Conservation (phyloP, 1,284 basidiomycete genomes). For the Papiliotrema terrestris region DNA sequence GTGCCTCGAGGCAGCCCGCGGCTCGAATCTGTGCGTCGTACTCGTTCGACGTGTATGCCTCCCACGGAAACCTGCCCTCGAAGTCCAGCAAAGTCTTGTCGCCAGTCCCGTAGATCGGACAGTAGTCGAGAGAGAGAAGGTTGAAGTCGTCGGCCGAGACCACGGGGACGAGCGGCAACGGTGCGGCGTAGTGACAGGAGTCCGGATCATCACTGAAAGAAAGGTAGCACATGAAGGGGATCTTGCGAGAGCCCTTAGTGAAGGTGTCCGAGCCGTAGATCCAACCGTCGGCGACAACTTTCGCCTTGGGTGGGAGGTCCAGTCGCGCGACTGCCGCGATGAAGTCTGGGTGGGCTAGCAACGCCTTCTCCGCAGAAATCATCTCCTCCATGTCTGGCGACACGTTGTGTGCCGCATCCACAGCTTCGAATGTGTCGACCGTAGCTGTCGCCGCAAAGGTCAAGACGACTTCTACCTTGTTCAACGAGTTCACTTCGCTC, state of each 20-base stretch:
- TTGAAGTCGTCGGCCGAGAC: constrained; percentile 15
- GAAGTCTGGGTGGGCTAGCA: constrained; percentile 31
- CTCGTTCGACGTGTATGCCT: constrained; percentile 36
- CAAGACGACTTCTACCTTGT: neutral
- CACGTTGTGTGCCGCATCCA: constrained; percentile 10
- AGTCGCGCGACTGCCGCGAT: constrained; percentile 20
- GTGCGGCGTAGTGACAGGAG: constrained; percentile 44
- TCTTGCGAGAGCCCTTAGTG: neutral
- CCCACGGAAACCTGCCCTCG: constrained; percentile 33
- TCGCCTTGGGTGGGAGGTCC: constrained; percentile 18
- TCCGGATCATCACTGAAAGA: constrained; percentile 5
- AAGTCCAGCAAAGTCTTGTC: constrained; percentile 29
- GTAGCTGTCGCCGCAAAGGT: neutral
- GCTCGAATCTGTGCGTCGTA: constrained; percentile 34
- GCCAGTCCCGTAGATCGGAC: constrained; percentile 32
- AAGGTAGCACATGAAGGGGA: constrained; percentile 6
- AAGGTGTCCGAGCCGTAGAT: constrained; percentile 9
- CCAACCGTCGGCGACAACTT: constrained; percentile 19
- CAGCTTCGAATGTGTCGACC: neutral
- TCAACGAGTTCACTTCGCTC: neutral
- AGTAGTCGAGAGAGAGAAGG: constrained; percentile 27
- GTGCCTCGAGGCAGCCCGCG: constrained; percentile 36
- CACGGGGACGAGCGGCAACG: constrained; percentile 44
- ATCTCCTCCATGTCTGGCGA: constrained; percentile 32
- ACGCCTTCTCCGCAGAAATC: constrained; percentile 30